A percentile compares a stretch with the other conserved stretches of the same genome.
These are phyloP conservation scores for Lolium multiflorum DNA, from an alignment of 176 grass and related monocot species.

Conservation along the genomic window DNA sequence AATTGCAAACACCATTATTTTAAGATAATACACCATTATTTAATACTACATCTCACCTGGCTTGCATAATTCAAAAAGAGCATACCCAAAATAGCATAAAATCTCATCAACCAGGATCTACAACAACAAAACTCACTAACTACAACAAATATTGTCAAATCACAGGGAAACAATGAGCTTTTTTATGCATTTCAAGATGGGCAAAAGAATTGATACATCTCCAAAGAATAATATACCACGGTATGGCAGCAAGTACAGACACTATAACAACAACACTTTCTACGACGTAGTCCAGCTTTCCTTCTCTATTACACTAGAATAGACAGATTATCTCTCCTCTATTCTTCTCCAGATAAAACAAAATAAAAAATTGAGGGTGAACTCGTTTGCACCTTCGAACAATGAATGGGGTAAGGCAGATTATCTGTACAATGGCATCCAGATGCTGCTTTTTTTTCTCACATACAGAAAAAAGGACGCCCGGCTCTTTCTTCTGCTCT, in stretches of 20 bases:
- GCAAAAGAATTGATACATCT: slow-evolving; percentile 1
- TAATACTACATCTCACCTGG: too few species aligned
- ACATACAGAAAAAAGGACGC: slow-evolving; percentile 48
- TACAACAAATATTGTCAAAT: neutral
- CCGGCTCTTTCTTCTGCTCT: slow-evolving; percentile 36
- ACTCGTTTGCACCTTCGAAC: slow-evolving; percentile 9
- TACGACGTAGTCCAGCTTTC: neutral
- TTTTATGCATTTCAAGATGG: neutral
- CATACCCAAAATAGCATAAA: neutral
- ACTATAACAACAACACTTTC: neutral
- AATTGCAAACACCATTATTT: too few species aligned
- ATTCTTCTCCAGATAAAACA: slow-evolving; percentile 1
- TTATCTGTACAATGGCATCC: slow-evolving; percentile 60
- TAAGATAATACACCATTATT: too few species aligned
- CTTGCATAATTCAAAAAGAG: neutral
- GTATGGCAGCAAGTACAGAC: slow-evolving; percentile 16
- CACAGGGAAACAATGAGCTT: neutral
- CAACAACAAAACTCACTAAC: neutral
- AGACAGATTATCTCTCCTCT: slow-evolving; percentile 42
- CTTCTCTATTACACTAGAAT: slow-evolving; percentile 51
- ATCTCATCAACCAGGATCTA: neutral
- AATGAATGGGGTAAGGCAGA: slow-evolving; percentile 38
- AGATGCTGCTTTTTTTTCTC: slow-evolving; percentile 38
- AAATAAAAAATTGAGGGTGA: neutral
- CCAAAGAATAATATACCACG: slow-evolving; percentile 13